Evolutionary conservation across 2,329 filamentous ascomycete species (phyloP), one percentile per base, ranked within the genome.

Genomic region (Colletotrichum lini): DNA sequence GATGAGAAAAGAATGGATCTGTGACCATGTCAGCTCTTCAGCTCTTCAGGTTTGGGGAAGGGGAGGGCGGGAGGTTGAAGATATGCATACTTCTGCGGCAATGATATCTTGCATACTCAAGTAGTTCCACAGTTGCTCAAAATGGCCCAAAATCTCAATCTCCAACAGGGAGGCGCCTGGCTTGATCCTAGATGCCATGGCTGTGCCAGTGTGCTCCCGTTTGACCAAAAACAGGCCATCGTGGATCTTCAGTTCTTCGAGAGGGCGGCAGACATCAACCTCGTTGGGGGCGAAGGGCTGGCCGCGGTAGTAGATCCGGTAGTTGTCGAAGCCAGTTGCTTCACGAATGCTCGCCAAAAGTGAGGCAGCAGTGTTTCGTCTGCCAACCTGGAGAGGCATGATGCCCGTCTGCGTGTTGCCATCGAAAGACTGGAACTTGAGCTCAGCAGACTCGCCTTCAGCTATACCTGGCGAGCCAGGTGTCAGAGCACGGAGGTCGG

Each of bases 111-210:
- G 89, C 82, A 95, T 88, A 73, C 91, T 90, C 65, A 98, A 86
- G 76, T 96, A 93, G 53, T 90, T 88, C 87, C 96, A 98, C 30
- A 99, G 83, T 72, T 96, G 91, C 65, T 94, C 88, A 77, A 98
- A 97, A 79, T 97, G 93, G 68, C 91, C 88, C 75, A 96, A 84
- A 26, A 98, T 91, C 76, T 96, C 93, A 15, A 89, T 87, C 78
- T 98, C 94, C 3, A 98, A 87, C 45, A 83, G 87, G 73, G 84
- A 91, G 57, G 84, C 88, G 60, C 83, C 89, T 62, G 81, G 86
- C 72, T 84, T 85, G 63, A 87, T 82, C 40, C 84, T 77, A 73
- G 84, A 75, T 35, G 85, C 78, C 67, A 84, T 80, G 4, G 82
- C 80, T 10, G 82, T 79, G 0, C 81, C 77, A 16, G 87, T 84